Percentiles rank a stretch among this genome's conserved stretches.
These are phyloP conservation scores for Syzygium grande DNA, from an alignment of 345 rosid species.

Conservation along the genomic window DNA sequence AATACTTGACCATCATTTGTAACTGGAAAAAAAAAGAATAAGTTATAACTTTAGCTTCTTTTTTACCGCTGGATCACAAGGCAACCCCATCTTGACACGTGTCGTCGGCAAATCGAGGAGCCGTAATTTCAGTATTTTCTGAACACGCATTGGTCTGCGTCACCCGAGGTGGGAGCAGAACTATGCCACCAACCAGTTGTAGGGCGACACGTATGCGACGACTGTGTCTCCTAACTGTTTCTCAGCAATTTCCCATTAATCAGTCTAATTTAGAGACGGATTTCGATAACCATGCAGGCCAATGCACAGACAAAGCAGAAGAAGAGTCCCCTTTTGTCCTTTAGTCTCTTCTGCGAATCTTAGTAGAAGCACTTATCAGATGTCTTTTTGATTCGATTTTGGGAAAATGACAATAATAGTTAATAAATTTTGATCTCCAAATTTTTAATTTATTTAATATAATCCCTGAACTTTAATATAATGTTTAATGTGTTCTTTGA, in stretches of 20 bases:
- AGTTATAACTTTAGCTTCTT: neutral
- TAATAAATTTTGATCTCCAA: too few relatives aligned
- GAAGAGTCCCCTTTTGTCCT: neutral
- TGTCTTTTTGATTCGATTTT: neutral
- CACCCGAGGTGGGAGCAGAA: neutral
- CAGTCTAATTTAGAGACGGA: neutral
- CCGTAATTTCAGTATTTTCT: neutral
- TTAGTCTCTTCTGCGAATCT: neutral
- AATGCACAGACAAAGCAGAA: neutral
- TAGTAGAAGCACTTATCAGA: neutral
- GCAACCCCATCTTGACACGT: neutral
- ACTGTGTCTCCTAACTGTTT: neutral
- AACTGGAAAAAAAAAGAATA: neutral
- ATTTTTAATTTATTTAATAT: too few relatives aligned
- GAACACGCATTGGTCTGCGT: neutral
- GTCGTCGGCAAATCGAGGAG: neutral
- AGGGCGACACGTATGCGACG: neutral
- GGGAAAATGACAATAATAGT: too few relatives aligned
- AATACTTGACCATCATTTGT: neutral
- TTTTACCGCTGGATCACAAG: neutral
- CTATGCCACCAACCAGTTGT: neutral
- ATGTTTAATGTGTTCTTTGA: neutral
- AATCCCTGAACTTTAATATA: neutral
- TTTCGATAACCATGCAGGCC: neutral
- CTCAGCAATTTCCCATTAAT: neutral